Evolutionary conservation across 2,329 filamentous ascomycete genomes (phyloP).

Genomic region (Ceratocystiopsis sp.): DNA sequence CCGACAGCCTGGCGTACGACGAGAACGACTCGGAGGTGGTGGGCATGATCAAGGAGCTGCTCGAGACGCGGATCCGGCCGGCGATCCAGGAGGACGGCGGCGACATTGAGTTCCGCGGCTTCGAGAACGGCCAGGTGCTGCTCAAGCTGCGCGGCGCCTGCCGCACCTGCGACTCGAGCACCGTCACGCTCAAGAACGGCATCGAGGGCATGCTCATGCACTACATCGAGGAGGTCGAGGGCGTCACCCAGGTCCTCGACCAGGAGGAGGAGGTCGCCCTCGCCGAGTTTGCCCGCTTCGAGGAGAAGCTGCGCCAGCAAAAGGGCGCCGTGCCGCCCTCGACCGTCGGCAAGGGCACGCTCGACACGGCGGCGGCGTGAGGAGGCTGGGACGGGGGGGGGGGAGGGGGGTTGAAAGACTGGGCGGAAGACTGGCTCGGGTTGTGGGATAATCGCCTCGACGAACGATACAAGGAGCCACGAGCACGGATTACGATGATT

Average conservation of each 20-base stretch:
- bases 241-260: conserved; percentile 78
- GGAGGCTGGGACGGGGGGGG: no score
- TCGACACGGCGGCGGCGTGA: conserved; percentile 21
- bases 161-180: conserved; percentile 90
- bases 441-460: no score
- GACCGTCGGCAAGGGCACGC: conserved; percentile 20
- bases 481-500: no score
- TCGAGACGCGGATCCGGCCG: conserved; percentile 87
- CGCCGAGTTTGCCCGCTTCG: conserved; percentile 83
- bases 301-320: conserved; percentile 55
- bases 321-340: conserved; percentile 25
- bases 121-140: conserved; percentile 68
- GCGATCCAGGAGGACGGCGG: conserved; percentile 96
- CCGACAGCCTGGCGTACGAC: conserved; percentile 63
- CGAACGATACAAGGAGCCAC: no score
- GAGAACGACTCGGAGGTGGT: conserved; percentile 90
- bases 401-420: no score
- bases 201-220: conserved; percentile 99
- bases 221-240: conserved; percentile 93
- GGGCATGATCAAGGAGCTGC: conserved; percentile 94
- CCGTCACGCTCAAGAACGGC: conserved; percentile 89
- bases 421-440: not conserved
- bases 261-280: conserved; percentile 79
- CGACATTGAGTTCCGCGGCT: conserved; percentile 89
- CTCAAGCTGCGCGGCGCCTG: conserved; percentile 85